These are phyloP conservation scores for Beauveria australis DNA, from an alignment of 2,329 filamentous ascomycete species.

Conservation along the genomic window DNA sequence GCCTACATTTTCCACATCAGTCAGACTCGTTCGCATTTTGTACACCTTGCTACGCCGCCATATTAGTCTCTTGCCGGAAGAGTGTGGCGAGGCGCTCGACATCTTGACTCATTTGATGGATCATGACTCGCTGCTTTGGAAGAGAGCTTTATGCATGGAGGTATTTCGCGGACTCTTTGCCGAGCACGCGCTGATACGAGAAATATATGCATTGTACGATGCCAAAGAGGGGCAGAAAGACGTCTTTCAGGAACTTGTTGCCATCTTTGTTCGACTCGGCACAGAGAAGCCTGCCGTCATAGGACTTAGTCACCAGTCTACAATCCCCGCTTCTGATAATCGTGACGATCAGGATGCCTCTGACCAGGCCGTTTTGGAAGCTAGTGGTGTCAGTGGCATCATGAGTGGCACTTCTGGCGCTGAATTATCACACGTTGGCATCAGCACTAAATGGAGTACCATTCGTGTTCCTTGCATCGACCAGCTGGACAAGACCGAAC, in stretches of 20 bases:
- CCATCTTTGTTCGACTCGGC: constrained; percentile 83
- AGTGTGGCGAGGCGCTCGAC: constrained; percentile 76
- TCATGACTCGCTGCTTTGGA: constrained; percentile 78
- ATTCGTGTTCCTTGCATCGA: constrained; percentile 85
- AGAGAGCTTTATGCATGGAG: constrained; percentile 83
- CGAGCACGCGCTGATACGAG: constrained; percentile 68
- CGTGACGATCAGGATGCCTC: constrained; percentile 49
- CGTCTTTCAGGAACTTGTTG: constrained; percentile 74
- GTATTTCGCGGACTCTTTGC: constrained; percentile 79
- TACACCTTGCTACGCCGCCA: constrained; percentile 75
- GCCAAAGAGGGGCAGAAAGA: constrained; percentile 61
- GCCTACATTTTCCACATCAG: constrained; percentile 70
- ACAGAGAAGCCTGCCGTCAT: constrained; percentile 87
- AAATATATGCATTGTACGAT: constrained; percentile 77
- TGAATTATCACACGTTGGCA: constrained; percentile 62
- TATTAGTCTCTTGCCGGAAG: constrained; percentile 62
- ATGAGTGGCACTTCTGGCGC: constrained; percentile 65
- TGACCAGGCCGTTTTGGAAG: constrained; percentile 84
- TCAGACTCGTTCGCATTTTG: constrained; percentile 74
- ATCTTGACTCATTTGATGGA: constrained; percentile 81
- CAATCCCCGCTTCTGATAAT: constrained; percentile 57
- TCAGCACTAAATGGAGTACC: constrained; percentile 87
- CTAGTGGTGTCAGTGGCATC: constrained; percentile 78
- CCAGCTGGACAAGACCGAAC: constrained; percentile 84
- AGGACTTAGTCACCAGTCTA: constrained; percentile 81